Evolutionary conservation across 495 filamentous ascomycete genomes (phyloP), one percentile per base, ranked within the genome.

Genomic region (Cryomyces antarcticus): DNA sequence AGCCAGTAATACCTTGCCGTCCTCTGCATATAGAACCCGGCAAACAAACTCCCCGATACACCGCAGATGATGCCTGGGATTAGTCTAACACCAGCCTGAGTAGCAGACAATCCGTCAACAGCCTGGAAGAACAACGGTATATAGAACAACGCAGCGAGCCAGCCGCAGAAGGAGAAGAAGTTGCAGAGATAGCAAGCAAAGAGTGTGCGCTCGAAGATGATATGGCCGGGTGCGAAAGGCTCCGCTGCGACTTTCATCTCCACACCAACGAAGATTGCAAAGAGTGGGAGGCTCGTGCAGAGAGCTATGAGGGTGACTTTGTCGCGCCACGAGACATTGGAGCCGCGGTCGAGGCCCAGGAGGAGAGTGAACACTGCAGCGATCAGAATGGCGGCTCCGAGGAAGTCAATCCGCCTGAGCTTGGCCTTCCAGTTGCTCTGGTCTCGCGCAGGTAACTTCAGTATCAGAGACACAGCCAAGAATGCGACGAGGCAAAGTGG

Each of bases 81-180:
- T 7, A 92, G 66, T 12, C 73, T 62, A 2, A 81, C 10, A 0
- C 83, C 83, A 1, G 80, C 70, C 38, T 62, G 57, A 2, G 77
- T 71, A 1, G 85, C 79, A 7, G 69, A 71, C 29, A 79, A 62
- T 5, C 70, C 74, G 37, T 78, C 61, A 3, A 82, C 74, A 5
- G 75, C 83, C 58, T 93, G 84, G 56, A 75, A 84, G 55, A 77
- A 85, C 3, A 92, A 65, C 7, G 85, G 80, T 29, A 89, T 61
- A 53, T 82, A 85, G 65, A 88, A 93, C 0, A 81, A 45, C 5
- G 64, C 55, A 0, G 70, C 66, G 46, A 87, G 61, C 62, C 76
- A 77, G 6, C 68, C 75, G 5, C 65, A 74, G 42, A 85, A 73
- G 37, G 71, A 70, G 58, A 86, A 85, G 62, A 87, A 83, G 52